phyloP scores from a whole-genome alignment of 257 asterid species.

The Cinchona pubescens region DNA sequence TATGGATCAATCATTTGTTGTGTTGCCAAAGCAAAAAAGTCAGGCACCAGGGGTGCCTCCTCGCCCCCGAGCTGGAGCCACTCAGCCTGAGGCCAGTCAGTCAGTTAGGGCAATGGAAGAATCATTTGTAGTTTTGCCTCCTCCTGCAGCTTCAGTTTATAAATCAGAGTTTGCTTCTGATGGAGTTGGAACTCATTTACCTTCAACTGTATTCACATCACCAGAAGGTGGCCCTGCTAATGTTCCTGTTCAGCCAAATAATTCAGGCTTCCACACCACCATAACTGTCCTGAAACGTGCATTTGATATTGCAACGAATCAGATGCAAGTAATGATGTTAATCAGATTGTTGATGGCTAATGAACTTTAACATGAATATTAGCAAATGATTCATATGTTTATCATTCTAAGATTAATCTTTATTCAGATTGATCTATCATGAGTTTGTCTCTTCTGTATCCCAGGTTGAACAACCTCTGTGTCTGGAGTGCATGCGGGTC shows the following conservation, averaged over 20 bases:
- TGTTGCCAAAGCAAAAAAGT: constrained; percentile 80
- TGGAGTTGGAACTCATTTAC: constrained; percentile 59
- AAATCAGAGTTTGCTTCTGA: constrained; percentile 65
- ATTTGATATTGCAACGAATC: constrained; percentile 85
- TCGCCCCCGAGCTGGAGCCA: constrained; percentile 61
- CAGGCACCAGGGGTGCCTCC: constrained; percentile 62
- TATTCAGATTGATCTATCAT: not conserved
- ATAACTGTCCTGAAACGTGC: constrained; percentile 84
- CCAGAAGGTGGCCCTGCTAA: constrained; percentile 50
- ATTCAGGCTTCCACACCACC: constrained; percentile 87
- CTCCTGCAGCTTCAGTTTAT: constrained; percentile 97
- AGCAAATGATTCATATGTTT: not conserved
- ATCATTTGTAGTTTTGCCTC: constrained; percentile 94
- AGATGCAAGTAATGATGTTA: constrained; percentile 54
- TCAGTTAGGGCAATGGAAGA: constrained; percentile 90
- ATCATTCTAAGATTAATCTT: not conserved
- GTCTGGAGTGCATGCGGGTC: constrained; percentile 95
- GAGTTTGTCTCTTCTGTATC: constrained; percentile 13
- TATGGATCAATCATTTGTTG: constrained; percentile 83
- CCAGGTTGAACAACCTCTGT: constrained; percentile 94
- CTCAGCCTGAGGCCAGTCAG: constrained; percentile 54
- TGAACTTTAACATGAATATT: not conserved
- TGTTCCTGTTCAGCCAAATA: constrained; percentile 55
- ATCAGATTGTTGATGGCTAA: constrained; percentile 6
- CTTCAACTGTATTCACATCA: too few species aligned